These are phyloP conservation scores for Eucalyptus dawsonii DNA, from an alignment of 345 rosid genomes.

Conservation along the genomic window DNA sequence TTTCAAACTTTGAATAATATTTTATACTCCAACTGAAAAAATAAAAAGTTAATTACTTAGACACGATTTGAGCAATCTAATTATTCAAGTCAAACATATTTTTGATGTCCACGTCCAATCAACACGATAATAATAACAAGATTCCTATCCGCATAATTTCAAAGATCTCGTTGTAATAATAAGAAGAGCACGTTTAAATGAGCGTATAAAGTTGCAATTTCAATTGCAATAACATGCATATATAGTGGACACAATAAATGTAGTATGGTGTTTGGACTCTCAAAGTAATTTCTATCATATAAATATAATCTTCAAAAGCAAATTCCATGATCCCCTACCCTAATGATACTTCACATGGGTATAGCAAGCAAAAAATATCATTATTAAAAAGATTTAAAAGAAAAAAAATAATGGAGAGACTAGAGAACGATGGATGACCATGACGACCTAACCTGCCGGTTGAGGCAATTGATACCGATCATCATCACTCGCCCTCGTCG, in stretches of 20 bases:
- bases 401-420: no score
- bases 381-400: no score
- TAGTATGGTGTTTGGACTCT: background rate
- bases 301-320: no score
- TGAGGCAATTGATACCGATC: accelerated
- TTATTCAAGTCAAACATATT: no score
- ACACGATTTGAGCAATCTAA: accelerated
- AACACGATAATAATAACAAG: accelerated
- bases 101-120: background rate
- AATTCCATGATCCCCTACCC: background rate
- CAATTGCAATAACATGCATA: background rate
- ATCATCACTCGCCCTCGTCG: no score
- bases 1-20: background rate
- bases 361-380: background rate
- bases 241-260: no score
- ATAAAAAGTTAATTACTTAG: no score
- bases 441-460: accelerated
- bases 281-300: no score
- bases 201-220: no score
- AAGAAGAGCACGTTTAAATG: no score
- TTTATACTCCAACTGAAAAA: background rate
- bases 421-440: accelerated
- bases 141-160: background rate
- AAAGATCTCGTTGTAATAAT: background rate
- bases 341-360: background rate